phyloP scores from a whole-genome alignment of 441 rosid genomes.

The Jatropha multifida region DNA sequence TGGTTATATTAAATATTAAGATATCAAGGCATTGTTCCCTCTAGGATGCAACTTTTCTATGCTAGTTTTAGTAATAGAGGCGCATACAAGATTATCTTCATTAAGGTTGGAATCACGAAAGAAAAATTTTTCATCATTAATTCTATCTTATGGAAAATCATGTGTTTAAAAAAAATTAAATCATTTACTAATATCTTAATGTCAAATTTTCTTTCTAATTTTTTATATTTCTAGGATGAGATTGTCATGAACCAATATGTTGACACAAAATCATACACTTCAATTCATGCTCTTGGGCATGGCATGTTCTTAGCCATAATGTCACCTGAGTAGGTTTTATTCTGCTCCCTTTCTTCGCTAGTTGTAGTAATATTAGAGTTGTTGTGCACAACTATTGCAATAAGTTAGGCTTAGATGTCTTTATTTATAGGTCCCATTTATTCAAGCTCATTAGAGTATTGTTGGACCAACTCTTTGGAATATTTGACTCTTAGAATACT shows the following conservation, averaged over 20 bases:
- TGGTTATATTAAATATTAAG: slow-evolving; percentile 42
- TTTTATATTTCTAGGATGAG: slow-evolving; percentile 65
- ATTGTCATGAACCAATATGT: slow-evolving; percentile 79
- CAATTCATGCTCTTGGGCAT: slow-evolving; percentile 81
- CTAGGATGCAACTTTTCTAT: slow-evolving; percentile 83
- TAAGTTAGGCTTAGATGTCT: background rate
- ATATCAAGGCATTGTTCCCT: slow-evolving; percentile 85
- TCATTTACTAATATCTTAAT: background rate
- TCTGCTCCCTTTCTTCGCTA: slow-evolving; percentile 4
- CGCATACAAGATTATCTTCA: slow-evolving; percentile 95
- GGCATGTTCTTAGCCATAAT: slow-evolving; percentile 72
- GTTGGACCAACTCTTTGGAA: background rate
- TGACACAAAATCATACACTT: slow-evolving; percentile 75
- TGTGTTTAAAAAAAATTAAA: background rate
- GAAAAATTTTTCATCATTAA: slow-evolving; percentile 93
- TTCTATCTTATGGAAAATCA: slow-evolving; percentile 85
- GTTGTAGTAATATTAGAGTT: background rate
- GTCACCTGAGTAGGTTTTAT: slow-evolving; percentile 66
- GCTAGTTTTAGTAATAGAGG: slow-evolving; percentile 99
- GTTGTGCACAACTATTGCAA: background rate
- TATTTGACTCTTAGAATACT: no score
- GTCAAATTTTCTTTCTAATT: slow-evolving; percentile 21
- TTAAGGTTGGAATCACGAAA: slow-evolving; percentile 91
- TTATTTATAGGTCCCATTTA: background rate
- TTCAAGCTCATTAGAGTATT: background rate